Conservation (phyloP, 345 rosid species). For the Hypericum perforatum region DNA sequence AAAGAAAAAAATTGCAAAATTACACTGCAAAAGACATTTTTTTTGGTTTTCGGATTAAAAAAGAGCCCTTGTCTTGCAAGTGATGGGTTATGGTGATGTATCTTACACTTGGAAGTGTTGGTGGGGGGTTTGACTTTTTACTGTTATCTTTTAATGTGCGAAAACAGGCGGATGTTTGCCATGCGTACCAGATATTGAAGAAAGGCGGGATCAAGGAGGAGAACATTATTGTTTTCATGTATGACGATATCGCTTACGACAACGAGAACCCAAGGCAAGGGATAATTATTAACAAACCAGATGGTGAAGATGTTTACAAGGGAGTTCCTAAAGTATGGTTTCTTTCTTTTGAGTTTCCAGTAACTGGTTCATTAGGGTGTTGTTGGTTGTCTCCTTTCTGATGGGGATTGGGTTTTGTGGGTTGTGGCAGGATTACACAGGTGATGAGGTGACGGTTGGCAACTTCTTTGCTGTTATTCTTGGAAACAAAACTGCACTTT, state of each 20-base stretch:
- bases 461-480: constrained; percentile 46
- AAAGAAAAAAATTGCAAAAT: no score
- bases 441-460: constrained; percentile 21
- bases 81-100: no score
- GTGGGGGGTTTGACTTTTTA: not conserved
- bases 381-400: no score
- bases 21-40: no score
- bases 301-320: constrained; percentile 44
- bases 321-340: constrained; percentile 52
- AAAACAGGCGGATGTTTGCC: constrained; percentile 58
- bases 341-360: not conserved
- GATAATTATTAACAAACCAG: constrained; percentile 44
- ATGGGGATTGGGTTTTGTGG: not conserved
- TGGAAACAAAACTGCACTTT: constrained; percentile 41
- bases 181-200: constrained; percentile 51
- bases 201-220: constrained; percentile 55
- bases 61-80: no score
- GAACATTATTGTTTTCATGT: constrained; percentile 73
- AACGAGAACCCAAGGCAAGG: constrained; percentile 52
- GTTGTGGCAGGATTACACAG: constrained; percentile 42
- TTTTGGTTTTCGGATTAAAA: no score
- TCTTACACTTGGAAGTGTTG: not conserved
- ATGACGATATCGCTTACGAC: constrained; percentile 55
- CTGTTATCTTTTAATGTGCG: not conserved
- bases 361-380: not conserved